Percentiles rank a stretch among this genome's conserved stretches.
phyloP scores from a whole-genome alignment of 2,329 filamentous ascomycete species.

The Diaporthe aspalathi region DNA sequence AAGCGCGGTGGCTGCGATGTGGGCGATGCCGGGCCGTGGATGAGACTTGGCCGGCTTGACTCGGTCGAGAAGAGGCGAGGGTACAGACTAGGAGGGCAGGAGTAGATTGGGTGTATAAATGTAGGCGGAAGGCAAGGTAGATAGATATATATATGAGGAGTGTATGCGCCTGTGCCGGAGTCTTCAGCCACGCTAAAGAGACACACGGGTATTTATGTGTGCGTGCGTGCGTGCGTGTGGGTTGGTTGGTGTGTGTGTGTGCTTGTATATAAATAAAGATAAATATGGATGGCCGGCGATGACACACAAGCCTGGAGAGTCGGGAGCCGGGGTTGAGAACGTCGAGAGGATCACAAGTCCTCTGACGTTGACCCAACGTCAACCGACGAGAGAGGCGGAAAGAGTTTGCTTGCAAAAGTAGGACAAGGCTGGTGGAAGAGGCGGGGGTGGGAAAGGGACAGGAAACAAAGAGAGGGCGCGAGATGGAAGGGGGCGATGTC shows the following conservation, averaged over 20 bases:
- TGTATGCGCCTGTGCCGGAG: too few relatives aligned
- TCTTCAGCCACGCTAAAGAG: too few relatives aligned
- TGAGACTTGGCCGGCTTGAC: slow-evolving; percentile 10
- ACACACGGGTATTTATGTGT: background rate
- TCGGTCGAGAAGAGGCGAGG: slow-evolving; percentile 12
- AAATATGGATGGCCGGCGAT: slow-evolving; percentile 49
- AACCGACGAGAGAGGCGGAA: slow-evolving; percentile 26
- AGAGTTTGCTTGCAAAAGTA: background rate
- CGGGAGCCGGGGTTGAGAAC: slow-evolving; percentile 17
- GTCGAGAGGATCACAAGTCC: slow-evolving; percentile 36
- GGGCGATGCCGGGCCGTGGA: slow-evolving; percentile 17
- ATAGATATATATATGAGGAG: background rate
- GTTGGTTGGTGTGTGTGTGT: background rate
- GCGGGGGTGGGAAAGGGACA: slow-evolving; percentile 33
- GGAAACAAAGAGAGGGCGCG: slow-evolving; percentile 35
- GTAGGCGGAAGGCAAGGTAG: too few relatives aligned
- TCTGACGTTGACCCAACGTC: slow-evolving; percentile 37
- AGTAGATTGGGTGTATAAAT: background rate
- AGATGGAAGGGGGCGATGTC: slow-evolving; percentile 31
- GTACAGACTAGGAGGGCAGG: background rate
- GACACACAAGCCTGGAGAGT: slow-evolving; percentile 1
- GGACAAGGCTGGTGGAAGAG: slow-evolving; percentile 17
- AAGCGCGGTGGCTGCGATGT: slow-evolving; percentile 29
- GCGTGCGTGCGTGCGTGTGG: too few relatives aligned
- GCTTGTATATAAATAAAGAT: background rate